phyloP scores from a whole-genome alignment of 2,329 filamentous ascomycete species.

The Nemania bipapillata region DNA sequence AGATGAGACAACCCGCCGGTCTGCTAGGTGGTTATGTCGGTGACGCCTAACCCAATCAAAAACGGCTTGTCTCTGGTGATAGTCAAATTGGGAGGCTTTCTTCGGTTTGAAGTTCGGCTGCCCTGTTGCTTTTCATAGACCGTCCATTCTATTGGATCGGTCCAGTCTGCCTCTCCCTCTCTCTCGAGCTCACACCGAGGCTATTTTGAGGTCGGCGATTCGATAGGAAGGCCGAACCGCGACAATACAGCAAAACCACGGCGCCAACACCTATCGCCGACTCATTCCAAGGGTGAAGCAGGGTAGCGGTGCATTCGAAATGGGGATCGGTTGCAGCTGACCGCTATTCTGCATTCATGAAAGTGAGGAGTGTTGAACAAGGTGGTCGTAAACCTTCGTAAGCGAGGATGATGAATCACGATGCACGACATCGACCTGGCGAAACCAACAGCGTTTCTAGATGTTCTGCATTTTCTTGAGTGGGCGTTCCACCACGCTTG shows the following conservation, averaged over 20 bases:
- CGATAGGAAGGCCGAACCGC: not conserved
- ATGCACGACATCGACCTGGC: slow-evolving; percentile 1
- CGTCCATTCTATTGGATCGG: not conserved
- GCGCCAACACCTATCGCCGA: not conserved
- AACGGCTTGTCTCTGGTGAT: not conserved
- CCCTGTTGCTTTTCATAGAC: slow-evolving; percentile 1
- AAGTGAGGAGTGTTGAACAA: not conserved
- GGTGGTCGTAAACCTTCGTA: slow-evolving; percentile 10
- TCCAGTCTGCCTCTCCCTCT: not conserved
- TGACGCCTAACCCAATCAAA: slow-evolving; percentile 31
- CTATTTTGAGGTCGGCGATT: not conserved
- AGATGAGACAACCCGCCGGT: slow-evolving; percentile 32
- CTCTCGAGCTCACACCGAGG: slow-evolving; percentile 4
- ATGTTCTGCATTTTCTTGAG: not conserved
- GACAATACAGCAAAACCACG: not conserved
- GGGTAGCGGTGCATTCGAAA: slow-evolving; percentile 8
- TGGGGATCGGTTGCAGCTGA: slow-evolving; percentile 12
- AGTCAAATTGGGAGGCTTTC: not conserved
- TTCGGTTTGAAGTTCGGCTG: not conserved
- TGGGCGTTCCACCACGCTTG: slow-evolving; percentile 9
- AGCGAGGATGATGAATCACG: slow-evolving; percentile 18
- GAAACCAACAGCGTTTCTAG: slow-evolving; percentile 2
- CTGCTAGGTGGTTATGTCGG: slow-evolving; percentile 29
- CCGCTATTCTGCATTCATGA: slow-evolving; percentile 22
- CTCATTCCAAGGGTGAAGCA: not conserved